Base-by-base conservation (phyloP, 2,329 filamentous ascomycete genomes). In the Cryphonectria radicalis region DNA sequence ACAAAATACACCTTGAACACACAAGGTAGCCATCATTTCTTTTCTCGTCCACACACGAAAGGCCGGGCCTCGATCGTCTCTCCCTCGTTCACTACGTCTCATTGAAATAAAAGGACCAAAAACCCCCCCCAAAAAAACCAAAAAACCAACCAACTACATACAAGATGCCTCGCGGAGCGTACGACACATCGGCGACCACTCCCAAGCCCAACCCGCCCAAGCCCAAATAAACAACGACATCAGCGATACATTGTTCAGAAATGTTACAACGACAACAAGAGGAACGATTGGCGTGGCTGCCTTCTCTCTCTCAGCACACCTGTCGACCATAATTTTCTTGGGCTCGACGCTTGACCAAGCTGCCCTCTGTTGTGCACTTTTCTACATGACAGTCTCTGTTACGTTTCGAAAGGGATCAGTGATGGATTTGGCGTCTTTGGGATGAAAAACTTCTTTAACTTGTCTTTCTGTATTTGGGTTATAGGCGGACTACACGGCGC, bases 121-220 rank as follows among this genome's bases (percentile, higher is more conserved):
- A 46, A 46, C 7, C 10, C 3, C 53, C 11, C 5, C 17, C 40
- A 19, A 22, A 63, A 35, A 19, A 2, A 37, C 13, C 37, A 10
- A 40, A 40, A 10, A 63, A 13, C 32, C 32, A 32, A 32, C 4
- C 32, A 22, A 25, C 40, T 10, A 5, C 35, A 28, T 46, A 46
- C 40, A 64, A 73, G 37, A 73, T 73, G 71, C 69, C 71, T 69
- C 71, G 69, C 22, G 71, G 71, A 63, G 71, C 71, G 63, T 73
- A 73, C 63, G 71, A 73, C 69, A 70, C 70, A 6, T 73, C 71
- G 28, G 69, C 71, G 17, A 73, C 71, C 69, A 73, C 70, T 62
- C 70, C 70, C 55, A 70, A 70, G 66, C 64, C 69, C 63, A 70
- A 70, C 69, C 70, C 70, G 40, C 71, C 71, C 46, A 73, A 73